phyloP scores from a whole-genome alignment of 176 grass and related monocot genomes.

The Raddia guianensis region DNA sequence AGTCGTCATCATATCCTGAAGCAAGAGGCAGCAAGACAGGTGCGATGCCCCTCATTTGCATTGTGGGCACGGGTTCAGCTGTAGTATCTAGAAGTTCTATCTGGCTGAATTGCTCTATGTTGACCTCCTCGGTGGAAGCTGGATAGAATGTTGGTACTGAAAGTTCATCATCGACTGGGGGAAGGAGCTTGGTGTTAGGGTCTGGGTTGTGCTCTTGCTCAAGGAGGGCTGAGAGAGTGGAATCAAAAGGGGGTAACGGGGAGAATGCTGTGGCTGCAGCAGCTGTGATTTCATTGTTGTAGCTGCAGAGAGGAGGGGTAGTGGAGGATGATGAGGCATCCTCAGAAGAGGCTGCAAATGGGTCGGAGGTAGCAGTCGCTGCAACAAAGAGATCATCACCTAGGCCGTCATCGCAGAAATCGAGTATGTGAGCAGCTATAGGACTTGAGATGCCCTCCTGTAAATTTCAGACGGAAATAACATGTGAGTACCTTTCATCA shows the following conservation, averaged over 20 bases:
- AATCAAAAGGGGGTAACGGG: slow-evolving; percentile 65
- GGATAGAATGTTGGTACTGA: slow-evolving; percentile 44
- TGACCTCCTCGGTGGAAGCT: slow-evolving; percentile 22
- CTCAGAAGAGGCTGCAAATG: slow-evolving; percentile 44
- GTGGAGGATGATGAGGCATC: slow-evolving; percentile 57
- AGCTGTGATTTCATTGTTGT: slow-evolving; percentile 46
- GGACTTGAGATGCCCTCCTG: slow-evolving; percentile 90
- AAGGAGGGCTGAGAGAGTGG: slow-evolving; percentile 58
- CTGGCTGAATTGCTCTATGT: slow-evolving; percentile 52
- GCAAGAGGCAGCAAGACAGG: slow-evolving; percentile 32
- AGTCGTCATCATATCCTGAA: slow-evolving; percentile 48
- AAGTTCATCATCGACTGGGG: slow-evolving; percentile 36
- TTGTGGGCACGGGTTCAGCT: slow-evolving; percentile 36
- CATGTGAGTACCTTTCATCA: slow-evolving; percentile 15
- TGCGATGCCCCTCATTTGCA: slow-evolving; percentile 45
- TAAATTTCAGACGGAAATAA: slow-evolving; percentile 36
- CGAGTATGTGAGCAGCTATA: slow-evolving; percentile 74
- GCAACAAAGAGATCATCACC: slow-evolving; percentile 57
- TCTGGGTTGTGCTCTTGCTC: slow-evolving; percentile 49
- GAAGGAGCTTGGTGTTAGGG: slow-evolving; percentile 43
- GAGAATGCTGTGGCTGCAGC: slow-evolving; percentile 48
- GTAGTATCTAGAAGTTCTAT: slow-evolving; percentile 45
- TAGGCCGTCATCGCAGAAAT: slow-evolving; percentile 66
- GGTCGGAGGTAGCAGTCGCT: slow-evolving; percentile 37
- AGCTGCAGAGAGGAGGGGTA: slow-evolving; percentile 51